Evolutionary conservation across 1,139 yeast species (phyloP).

Genomic region (Scheffersomyces lignicola): DNA sequence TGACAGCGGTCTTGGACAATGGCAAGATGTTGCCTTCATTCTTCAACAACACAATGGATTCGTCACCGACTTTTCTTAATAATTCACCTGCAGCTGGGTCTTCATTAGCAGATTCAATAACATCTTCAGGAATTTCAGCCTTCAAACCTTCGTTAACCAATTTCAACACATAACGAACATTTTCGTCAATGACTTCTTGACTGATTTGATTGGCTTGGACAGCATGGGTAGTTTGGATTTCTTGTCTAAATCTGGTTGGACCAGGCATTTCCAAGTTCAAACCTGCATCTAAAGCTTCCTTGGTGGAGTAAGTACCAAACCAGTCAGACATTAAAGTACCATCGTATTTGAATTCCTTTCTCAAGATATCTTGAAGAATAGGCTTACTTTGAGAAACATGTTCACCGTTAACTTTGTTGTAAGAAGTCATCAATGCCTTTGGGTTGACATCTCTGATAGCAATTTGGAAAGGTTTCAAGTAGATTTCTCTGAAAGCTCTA

Average conservation of each 20-base stretch:
- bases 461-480: slow-evolving; percentile 59
- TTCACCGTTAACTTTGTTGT: slow-evolving; percentile 57
- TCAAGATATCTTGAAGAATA: slow-evolving; percentile 43
- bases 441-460: slow-evolving; percentile 54
- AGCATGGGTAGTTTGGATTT: slow-evolving; percentile 35
- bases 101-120: slow-evolving; percentile 37
- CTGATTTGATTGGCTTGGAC: slow-evolving; percentile 30
- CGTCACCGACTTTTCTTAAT: slow-evolving; percentile 49
- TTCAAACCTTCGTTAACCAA: slow-evolving; percentile 43
- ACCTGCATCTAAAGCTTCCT: slow-evolving; percentile 50
- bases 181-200: slow-evolving; percentile 35
- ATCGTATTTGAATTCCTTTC: slow-evolving; percentile 57
- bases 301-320: slow-evolving; percentile 54
- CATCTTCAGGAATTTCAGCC: slow-evolving; percentile 44
- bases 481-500: slow-evolving; percentile 60
- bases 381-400: slow-evolving; percentile 51
- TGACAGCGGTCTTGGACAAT: slow-evolving; percentile 23
- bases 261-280: slow-evolving; percentile 67
- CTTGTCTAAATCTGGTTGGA: slow-evolving; percentile 47
- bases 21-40: slow-evolving; percentile 48
- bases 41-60: slow-evolving; percentile 52
- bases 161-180: slow-evolving; percentile 45
- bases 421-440: slow-evolving; percentile 54
- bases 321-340: slow-evolving; percentile 63
- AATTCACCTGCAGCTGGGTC: slow-evolving; percentile 43